Base-by-base conservation (phyloP, 1,284 basidiomycete species). In the Earliella scabrosa region DNA sequence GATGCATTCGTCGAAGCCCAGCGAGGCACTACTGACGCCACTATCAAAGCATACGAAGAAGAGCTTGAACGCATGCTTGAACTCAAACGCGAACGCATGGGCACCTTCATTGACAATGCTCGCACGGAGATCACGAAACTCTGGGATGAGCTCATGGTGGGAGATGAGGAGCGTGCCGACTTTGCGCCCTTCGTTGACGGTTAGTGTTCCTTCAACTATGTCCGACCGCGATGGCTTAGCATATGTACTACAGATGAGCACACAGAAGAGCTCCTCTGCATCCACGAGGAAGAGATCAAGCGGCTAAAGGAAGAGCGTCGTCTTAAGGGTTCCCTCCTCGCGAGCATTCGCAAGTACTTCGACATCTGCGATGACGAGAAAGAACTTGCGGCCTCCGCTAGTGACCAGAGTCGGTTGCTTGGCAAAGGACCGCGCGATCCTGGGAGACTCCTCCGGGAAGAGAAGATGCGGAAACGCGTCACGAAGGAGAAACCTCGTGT, bases 391-490 rank as follows among this genome's bases (percentile, higher is more conserved):
- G 87, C 86, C 6, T 84, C 90, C 2, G 92, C 93, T 1, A 79
- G 83, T 26, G 93, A 95, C 65, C 90, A 92, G 64, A 85, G 80
- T 23, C 82, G 92, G 35, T 75, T 95, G 10, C 80, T 90, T 5
- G 90, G 90, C 14, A 80, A 92, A 64, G 92, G 91, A n/a, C 76
- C 85, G 21, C 80, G 93, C 53, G 90, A 88, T 81, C 92, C 82
- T 53, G 92, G 83, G 49, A 79, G 84, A 59, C 73, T 99, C 45
- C 75, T 99, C 45, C 81, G 93, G 45, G 97, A 99, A 74, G 97
- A 98, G 77, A 98, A 97, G 82, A 95, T 97, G 89, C 83, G 97
- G 50, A 99, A 98, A 74, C 80, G 96, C 11, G 94, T 99, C n/a
- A 83, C 83, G 60, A 91, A 93, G 69, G 90, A 97, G 75, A 98